A percentile compares a stretch with the other conserved stretches of the same genome.
Conservation (phyloP, 2,329 filamentous ascomycete species). For the Penicillium digitatum region DNA sequence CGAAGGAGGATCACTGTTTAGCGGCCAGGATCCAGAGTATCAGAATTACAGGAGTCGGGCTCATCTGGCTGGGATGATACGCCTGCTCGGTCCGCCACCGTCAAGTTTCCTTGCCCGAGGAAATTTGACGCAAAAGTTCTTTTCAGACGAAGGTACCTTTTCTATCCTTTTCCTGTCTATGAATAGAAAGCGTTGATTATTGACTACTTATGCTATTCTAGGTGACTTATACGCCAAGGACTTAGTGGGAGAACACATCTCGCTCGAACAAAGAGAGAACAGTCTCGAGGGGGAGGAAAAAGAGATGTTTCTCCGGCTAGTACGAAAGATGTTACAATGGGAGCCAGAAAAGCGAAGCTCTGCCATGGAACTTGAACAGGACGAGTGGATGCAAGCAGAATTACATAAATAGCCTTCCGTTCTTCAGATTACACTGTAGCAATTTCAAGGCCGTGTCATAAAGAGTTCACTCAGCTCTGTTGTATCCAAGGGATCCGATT, state of each 20-base stretch:
- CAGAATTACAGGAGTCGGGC: slow-evolving; percentile 43
- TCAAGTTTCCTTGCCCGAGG: slow-evolving; percentile 33
- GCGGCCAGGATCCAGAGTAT: slow-evolving; percentile 39
- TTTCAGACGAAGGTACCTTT: slow-evolving; percentile 34
- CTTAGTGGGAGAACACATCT: slow-evolving; percentile 18
- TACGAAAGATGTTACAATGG: slow-evolving; percentile 41
- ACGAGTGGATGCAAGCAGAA: not conserved
- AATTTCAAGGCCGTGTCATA: no score
- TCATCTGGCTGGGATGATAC: slow-evolving; percentile 50
- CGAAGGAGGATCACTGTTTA: slow-evolving; percentile 47
- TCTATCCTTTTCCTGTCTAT: not conserved
- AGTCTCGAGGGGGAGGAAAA: slow-evolving; percentile 35
- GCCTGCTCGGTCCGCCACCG: slow-evolving; percentile 45
- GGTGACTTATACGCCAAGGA: slow-evolving; percentile 27
- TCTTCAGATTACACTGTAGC: no score
- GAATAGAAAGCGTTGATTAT: not conserved
- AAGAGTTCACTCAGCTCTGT: no score
- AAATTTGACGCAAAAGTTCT: slow-evolving; percentile 37
- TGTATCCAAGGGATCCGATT: slow-evolving; percentile 23
- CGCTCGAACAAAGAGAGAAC: slow-evolving; percentile 39
- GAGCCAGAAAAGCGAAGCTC: slow-evolving; percentile 30
- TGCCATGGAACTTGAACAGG: slow-evolving; percentile 12
- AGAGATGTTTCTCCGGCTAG: slow-evolving; percentile 29
- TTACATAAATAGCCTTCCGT: not conserved
- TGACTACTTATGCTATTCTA: slow-evolving; percentile 13